phyloP scores from a whole-genome alignment of 352 stramenopile genomes.

The Pythium aquatile region DNA sequence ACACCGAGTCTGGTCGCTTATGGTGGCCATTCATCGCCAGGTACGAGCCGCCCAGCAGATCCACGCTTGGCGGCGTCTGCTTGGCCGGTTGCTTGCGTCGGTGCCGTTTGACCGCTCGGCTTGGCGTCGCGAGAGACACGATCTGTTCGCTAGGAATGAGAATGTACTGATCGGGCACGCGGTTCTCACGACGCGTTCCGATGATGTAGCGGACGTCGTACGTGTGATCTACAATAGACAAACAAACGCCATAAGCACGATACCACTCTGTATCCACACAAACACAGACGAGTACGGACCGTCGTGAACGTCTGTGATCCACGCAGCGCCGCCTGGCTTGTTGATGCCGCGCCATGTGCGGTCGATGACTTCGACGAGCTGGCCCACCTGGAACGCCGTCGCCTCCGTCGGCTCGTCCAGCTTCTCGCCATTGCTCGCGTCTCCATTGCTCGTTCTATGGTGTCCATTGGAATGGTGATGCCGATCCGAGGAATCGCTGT shows the following conservation, averaged over 20 bases:
- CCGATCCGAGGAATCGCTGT: not conserved
- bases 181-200: slow-evolving; percentile 23
- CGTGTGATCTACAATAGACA: slow-evolving; percentile 27
- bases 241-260: not conserved
- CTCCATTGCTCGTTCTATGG: not conserved
- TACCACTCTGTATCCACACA: not conserved
- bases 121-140: slow-evolving; percentile 20
- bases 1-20: slow-evolving; percentile 29
- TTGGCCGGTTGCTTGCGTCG: slow-evolving; percentile 24
- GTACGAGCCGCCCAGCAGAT: slow-evolving; percentile 16
- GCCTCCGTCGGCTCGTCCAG: slow-evolving; percentile 21
- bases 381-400: slow-evolving; percentile 43
- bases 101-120: slow-evolving; percentile 27
- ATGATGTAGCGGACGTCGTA: slow-evolving; percentile 43
- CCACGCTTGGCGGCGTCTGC: slow-evolving; percentile 26
- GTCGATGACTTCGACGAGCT: slow-evolving; percentile 85
- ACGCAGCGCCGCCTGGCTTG: slow-evolving; percentile 84
- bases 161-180: slow-evolving; percentile 30
- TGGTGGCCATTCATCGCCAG: not conserved
- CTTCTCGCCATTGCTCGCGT: slow-evolving; percentile 19
- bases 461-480: not conserved
- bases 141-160: slow-evolving; percentile 25
- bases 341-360: slow-evolving; percentile 92
- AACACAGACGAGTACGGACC: slow-evolving; percentile 21
- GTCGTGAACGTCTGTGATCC: slow-evolving; percentile 63